A percentile compares a stretch with the other conserved stretches of the same genome.
phyloP scores from a whole-genome alignment of 2,329 filamentous ascomycete species.

The Elsinoe arachidis region DNA sequence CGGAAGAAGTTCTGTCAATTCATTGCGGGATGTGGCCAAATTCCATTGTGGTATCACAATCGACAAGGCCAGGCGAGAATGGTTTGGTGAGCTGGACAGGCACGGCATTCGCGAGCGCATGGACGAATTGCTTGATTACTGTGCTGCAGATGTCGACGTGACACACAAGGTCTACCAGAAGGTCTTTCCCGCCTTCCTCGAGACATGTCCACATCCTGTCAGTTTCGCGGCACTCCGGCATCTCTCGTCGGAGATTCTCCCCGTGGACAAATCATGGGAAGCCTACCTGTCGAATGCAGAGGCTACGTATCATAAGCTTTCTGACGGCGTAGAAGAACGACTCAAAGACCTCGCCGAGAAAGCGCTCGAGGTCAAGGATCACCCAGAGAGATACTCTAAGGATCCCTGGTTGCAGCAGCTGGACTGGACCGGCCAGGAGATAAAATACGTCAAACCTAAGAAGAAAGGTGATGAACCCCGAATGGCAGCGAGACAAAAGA shows the following conservation, averaged over 20 bases:
- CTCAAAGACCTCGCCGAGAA: conserved; percentile 65
- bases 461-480: conserved; percentile 73
- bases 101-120: conserved; percentile 61
- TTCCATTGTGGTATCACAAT: conserved; percentile 90
- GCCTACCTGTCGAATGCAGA: conserved; percentile 77
- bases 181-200: conserved; percentile 81
- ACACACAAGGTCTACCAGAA: conserved; percentile 92
- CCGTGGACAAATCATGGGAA: conserved; percentile 81
- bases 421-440: conserved; percentile 89
- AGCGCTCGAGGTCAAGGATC: conserved; percentile 64
- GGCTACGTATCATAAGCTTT: conserved; percentile 68
- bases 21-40: conserved; percentile 85
- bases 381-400: conserved; percentile 59
- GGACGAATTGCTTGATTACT: conserved; percentile 83
- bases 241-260: conserved; percentile 85
- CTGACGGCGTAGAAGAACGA: conserved; percentile 67
- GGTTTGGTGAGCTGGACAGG: conserved; percentile 75
- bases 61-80: conserved; percentile 78
- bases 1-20: conserved; percentile 88
- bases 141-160: conserved; percentile 84
- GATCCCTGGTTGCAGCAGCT: conserved; percentile 91
- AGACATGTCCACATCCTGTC: conserved; percentile 90
- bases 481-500: conserved; percentile 77
- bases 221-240: conserved; percentile 92
- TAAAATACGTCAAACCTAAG: conserved; percentile 85